Percentiles rank a stretch among this genome's conserved stretches.
Conservation (phyloP, 202 grass and related monocot species). For the Dendrocalamus latiflorus region DNA sequence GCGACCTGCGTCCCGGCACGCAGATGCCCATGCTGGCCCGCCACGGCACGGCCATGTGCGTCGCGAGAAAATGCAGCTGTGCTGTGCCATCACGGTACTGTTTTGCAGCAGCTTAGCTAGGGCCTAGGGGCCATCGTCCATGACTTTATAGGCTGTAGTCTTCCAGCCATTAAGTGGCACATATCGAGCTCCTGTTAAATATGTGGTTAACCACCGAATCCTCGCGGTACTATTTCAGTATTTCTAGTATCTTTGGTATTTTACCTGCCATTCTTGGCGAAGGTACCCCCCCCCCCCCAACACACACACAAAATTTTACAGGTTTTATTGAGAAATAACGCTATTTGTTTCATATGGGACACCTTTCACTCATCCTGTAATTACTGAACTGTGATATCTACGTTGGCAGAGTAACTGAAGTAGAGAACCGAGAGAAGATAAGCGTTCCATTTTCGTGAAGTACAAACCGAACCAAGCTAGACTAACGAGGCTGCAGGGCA, state of each 20-base stretch:
- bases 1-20: not conserved
- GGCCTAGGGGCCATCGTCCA: not conserved
- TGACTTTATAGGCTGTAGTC: not conserved
- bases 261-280: too few relatives aligned
- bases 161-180: not conserved
- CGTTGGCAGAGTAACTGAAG: too few relatives aligned
- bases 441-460: too few relatives aligned
- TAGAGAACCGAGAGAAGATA: not conserved
- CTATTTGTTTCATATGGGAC: too few relatives aligned
- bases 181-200: too few relatives aligned
- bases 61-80: not conserved
- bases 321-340: too few relatives aligned
- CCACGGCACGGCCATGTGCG: constrained; percentile 34
- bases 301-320: too few relatives aligned
- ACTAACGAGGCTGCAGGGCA: not conserved
- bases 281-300: too few relatives aligned
- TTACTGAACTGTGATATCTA: too few relatives aligned
- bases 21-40: not conserved
- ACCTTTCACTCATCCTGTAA: too few relatives aligned
- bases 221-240: too few relatives aligned
- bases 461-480: not conserved
- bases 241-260: too few relatives aligned
- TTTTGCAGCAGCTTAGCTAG: not conserved
- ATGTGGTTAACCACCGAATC: not conserved
- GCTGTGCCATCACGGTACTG: not conserved